phyloP scores from a whole-genome alignment of 2,329 filamentous ascomycete species.

The Hypoxylon sp. region DNA sequence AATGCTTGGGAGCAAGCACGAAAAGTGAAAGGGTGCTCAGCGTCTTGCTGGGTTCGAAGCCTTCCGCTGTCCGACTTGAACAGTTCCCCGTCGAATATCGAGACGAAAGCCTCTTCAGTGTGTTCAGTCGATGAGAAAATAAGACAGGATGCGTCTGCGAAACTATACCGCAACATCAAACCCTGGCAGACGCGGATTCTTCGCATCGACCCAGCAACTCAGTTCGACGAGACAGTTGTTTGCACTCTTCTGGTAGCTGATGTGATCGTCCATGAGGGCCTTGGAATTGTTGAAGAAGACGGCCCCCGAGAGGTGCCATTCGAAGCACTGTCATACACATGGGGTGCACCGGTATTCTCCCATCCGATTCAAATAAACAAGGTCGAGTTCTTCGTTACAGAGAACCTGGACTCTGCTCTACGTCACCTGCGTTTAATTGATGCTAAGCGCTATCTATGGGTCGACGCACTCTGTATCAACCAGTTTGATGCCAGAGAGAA shows the following conservation, averaged over 20 bases:
- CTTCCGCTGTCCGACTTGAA: constrained; percentile 14
- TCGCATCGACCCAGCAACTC: constrained; percentile 23
- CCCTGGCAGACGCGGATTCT: constrained; percentile 32
- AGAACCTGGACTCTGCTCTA: constrained; percentile 31
- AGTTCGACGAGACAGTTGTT: constrained; percentile 7
- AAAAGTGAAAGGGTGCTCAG: constrained; percentile 21
- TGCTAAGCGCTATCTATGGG: constrained; percentile 29
- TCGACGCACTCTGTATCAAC: constrained; percentile 37
- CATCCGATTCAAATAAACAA: constrained; percentile 24
- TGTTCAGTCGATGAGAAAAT: constrained; percentile 18
- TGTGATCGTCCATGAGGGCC: constrained; percentile 30
- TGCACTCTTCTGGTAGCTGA: constrained; percentile 30
- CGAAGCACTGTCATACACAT: constrained; percentile 37
- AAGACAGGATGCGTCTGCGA: constrained; percentile 20
- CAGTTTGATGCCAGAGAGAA: constrained; percentile 32
- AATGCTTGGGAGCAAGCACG: constrained; percentile 24
- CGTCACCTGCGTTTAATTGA: constrained; percentile 26
- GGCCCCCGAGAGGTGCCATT: constrained; percentile 24
- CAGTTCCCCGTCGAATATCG: neutral
- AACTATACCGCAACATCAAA: constrained; percentile 22
- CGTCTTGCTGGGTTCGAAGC: constrained; percentile 31
- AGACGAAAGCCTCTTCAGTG: neutral
- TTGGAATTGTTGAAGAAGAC: constrained; percentile 29
- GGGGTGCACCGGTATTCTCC: constrained; percentile 31
- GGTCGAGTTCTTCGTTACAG: constrained; percentile 27